Evolutionary conservation across 2,329 filamentous ascomycete species (phyloP), one percentile per base, ranked within the genome.

Genomic region (Arachnopeziza araneosa): DNA sequence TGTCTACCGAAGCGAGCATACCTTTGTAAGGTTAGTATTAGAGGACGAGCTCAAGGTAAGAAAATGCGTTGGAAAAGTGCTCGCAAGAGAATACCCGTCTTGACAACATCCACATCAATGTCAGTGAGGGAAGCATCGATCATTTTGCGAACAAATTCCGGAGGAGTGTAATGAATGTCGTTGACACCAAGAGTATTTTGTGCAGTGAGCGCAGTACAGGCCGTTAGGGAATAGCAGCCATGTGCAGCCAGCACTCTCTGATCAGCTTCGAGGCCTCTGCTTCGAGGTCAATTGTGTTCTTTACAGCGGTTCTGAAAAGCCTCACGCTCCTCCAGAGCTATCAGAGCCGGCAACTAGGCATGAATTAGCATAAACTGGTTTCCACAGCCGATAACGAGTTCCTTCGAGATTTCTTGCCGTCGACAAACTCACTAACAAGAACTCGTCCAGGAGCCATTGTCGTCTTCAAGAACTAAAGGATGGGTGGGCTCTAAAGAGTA

Each of bases 161-260:
- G 79, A 0, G 93, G 93, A 8, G 90, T 84, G 59, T 88, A 78
- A 70, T 96, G 91, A 56, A 98, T 91, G 65, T 83, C 91, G 63
- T 85, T 80, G 17, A 98, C 92, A 4, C 91, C 91, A 57, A 83
- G 80, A 0, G 95, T 99, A 75, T 98, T 96, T 72, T 98, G 95
- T 19, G 91, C 93, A n/a, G 95, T 99, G 71, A 99, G 78, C 22
- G 93, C 93, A 17, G 93, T 96, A 10, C 93, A 97, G 23, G 93
- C 91, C 55, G 93, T 97, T 86, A 97, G 96, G 61, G 91, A 92
- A 80, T 98, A 98, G 77, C 90, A 95, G 61, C 89, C 87, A 82
- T 98, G 92, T 21, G 90, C 91, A 52, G 92, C 89, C 62, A 96
- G 88, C 63, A 96, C 92, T 74, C 96, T 96, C 72, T 98, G 93